These are phyloP conservation scores for Fusarium oligoseptatum DNA, from an alignment of 2,329 filamentous ascomycete genomes.

Conservation along the genomic window DNA sequence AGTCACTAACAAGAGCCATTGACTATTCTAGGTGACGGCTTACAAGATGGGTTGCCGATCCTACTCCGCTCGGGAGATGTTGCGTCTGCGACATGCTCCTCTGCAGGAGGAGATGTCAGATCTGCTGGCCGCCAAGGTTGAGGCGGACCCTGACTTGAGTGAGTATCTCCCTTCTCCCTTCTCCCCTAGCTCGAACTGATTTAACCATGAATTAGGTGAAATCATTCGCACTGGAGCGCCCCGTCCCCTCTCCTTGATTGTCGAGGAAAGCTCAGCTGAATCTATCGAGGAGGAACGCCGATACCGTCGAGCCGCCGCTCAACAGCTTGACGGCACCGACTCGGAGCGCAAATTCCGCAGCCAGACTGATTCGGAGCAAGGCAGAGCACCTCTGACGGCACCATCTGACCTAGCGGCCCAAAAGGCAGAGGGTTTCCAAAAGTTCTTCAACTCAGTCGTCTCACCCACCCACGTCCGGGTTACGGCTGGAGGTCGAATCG, in stretches of 20 bases:
- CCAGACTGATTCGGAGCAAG: constrained; percentile 59
- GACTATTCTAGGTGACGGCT: constrained; percentile 49
- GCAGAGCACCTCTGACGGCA: constrained; percentile 64
- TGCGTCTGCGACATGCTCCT: constrained; percentile 51
- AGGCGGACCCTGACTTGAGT: constrained; percentile 58
- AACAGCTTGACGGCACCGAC: constrained; percentile 57
- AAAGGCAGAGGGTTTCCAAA: constrained; percentile 74
- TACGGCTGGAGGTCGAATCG: constrained; percentile 75
- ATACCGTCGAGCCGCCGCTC: constrained; percentile 37
- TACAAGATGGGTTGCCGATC: constrained; percentile 58
- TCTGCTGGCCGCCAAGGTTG: constrained; percentile 52
- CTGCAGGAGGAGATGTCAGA: constrained; percentile 46
- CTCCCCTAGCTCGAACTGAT: neutral
- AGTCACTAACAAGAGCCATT: constrained; percentile 49
- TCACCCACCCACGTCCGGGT: constrained; percentile 77
- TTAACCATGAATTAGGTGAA: constrained; percentile 44
- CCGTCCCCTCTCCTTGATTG: constrained; percentile 48
- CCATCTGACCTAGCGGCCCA: constrained; percentile 67
- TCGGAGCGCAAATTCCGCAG: constrained; percentile 61
- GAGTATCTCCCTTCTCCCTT: constrained; percentile 26
- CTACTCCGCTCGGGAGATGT: constrained; percentile 62
- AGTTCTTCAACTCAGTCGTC: constrained; percentile 76
- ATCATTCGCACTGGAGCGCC: constrained; percentile 49
- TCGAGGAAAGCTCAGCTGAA: constrained; percentile 44
- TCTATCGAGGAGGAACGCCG: constrained; percentile 25